Evolutionary conservation across 2,329 filamentous ascomycete species (phyloP), one percentile per base, ranked within the genome.

Genomic region (Boeremia exigua): DNA sequence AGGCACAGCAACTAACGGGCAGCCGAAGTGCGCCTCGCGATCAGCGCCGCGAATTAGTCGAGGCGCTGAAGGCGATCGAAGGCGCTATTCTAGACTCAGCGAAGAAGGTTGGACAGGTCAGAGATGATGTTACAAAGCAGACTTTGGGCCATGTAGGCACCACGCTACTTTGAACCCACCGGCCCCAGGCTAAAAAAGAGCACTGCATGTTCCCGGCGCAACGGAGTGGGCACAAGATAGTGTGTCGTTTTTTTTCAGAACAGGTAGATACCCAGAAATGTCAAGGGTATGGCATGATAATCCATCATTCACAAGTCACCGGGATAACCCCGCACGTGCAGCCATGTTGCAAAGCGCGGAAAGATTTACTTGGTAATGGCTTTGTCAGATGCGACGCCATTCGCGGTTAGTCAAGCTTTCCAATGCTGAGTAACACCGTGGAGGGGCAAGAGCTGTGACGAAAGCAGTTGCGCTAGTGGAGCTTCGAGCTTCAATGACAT

Each of bases 21-120:
- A 70, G 67, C 48, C 60, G 70, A 48, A 72, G 69, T 45, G 68
- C 63, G 45, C 60, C 74, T 19, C 58, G 75, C 65, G 61, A 79
- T 61, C 59, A 78, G 76, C 54, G 73, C 67, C 71, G 77, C 36
- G 79, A 81, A 67, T 66, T 82, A 40, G 78, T 78, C 3, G 76
- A 77, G 33, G 78, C 79, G 34, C 62, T 82, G 50, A 75, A 77
- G 55, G 78, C 77, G 10, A 82, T 82, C 54, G 80, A 82, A 61
- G 73, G 72, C n/a, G 80, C 79, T 8, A 81, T 82, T 56, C 47
- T 82, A 37, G 72, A 75, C n/a, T 78, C 78, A 7, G 80, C 80
- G 15, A 77, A 75, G 59, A 74, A 75, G 59, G 79, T 82, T 14
- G 80, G 80, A 39, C 72, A 75, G 54, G 78, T 77, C 48, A 73